A percentile compares a stretch with the other conserved stretches of the same genome.
These are phyloP conservation scores for Senna siamea DNA, from an alignment of 306 rosid genomes.

Conservation along the genomic window DNA sequence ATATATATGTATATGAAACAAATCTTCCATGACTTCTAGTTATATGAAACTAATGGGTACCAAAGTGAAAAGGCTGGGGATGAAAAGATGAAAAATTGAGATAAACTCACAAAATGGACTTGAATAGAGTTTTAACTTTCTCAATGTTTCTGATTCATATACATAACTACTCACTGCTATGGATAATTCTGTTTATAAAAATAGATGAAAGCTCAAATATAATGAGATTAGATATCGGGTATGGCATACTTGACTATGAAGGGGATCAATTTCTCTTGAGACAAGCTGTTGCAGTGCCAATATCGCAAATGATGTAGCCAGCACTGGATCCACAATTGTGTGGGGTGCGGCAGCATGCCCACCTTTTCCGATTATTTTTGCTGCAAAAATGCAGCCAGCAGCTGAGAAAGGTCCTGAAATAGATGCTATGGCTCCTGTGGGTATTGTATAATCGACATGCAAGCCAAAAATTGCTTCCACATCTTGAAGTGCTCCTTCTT, in stretches of 20 bases:
- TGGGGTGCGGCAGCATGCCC: slow-evolving; percentile 75
- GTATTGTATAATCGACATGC: slow-evolving; percentile 47
- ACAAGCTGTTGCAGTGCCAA: slow-evolving; percentile 72
- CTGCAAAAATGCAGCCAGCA: slow-evolving; percentile 64
- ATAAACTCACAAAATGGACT: slow-evolving; percentile 18
- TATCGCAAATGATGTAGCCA: slow-evolving; percentile 71
- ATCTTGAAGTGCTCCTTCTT: slow-evolving; percentile 64
- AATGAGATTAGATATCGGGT: slow-evolving; percentile 26
- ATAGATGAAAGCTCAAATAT: slow-evolving; percentile 7
- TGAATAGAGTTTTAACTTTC: slow-evolving; percentile 10
- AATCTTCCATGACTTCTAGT: not conserved
- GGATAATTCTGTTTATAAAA: slow-evolving; percentile 3
- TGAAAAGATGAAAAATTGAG: not conserved
- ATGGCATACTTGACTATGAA: slow-evolving; percentile 57
- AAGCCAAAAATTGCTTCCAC: slow-evolving; percentile 66
- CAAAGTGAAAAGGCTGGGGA: slow-evolving; percentile 14
- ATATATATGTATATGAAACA: no score
- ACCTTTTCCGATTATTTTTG: slow-evolving; percentile 58
- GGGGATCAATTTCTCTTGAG: slow-evolving; percentile 75
- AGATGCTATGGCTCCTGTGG: slow-evolving; percentile 63
- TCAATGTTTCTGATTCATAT: slow-evolving; percentile 13
- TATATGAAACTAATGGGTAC: slow-evolving; percentile 5
- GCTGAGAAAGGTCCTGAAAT: slow-evolving; percentile 59
- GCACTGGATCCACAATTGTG: slow-evolving; percentile 53
- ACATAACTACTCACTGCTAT: not conserved